Evolutionary conservation across 495 filamentous ascomycete genomes (phyloP).

Genomic region (Aspergillus haitiensis): DNA sequence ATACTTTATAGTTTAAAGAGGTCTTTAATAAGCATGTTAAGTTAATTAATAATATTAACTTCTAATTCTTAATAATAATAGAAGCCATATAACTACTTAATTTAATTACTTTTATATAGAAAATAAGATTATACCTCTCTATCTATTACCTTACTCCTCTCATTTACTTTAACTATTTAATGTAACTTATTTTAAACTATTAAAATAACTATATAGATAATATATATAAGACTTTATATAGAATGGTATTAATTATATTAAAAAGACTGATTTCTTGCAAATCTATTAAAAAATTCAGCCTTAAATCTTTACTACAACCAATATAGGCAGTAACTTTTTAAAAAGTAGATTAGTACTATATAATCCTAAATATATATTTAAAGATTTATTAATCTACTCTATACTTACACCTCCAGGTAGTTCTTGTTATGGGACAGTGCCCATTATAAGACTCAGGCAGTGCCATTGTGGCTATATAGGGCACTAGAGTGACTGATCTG

Average conservation of each 20-base stretch:
- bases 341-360: not conserved
- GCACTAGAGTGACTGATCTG: too few species aligned
- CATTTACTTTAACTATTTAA: conserved; percentile 5
- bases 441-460: too few species aligned
- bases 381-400: not conserved
- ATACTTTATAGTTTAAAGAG: not conserved
- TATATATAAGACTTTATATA: not conserved
- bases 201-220: not conserved
- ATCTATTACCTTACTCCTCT: conserved; percentile 2
- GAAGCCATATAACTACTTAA: conserved; percentile 3
- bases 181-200: not conserved
- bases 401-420: not conserved
- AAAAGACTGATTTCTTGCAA: conserved; percentile 2
- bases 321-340: not conserved
- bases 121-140: conserved; percentile 9
- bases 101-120: conserved; percentile 1
- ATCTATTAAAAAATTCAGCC: conserved; percentile 3
- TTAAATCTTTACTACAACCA: not conserved
- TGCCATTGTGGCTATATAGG: too few species aligned
- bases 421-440: too few species aligned
- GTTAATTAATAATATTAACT: not conserved
- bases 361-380: not conserved
- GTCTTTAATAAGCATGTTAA: conserved; percentile 2
- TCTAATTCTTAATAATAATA: conserved; percentile 5
- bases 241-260: conserved; percentile 3